phyloP scores from a whole-genome alignment of 1,284 basidiomycete species.

The Tilletiopsis washingtonensis region DNA sequence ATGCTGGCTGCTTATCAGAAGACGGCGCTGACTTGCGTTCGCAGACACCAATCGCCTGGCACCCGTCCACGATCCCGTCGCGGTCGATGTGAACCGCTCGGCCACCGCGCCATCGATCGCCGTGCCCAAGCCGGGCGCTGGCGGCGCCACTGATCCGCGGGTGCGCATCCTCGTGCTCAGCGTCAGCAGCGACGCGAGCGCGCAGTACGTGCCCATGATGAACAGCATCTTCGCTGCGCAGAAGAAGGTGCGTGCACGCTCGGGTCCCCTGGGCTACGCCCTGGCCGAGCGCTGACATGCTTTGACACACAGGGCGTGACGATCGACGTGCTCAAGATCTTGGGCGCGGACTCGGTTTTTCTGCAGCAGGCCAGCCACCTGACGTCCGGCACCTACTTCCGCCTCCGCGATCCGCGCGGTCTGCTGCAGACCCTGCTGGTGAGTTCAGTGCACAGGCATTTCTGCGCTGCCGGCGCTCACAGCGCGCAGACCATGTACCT shows the following conservation, averaged over 20 bases:
- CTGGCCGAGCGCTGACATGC: too few relatives aligned
- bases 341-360: constrained; percentile 83
- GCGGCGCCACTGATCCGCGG: constrained; percentile 51
- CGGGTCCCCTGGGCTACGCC: too few relatives aligned
- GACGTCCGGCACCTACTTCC: constrained; percentile 87
- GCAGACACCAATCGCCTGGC: not conserved
- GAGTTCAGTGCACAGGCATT: not conserved
- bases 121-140: not conserved
- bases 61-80: not conserved
- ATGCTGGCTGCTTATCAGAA: not conserved
- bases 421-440: constrained; percentile 35
- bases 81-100: not conserved
- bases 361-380: constrained; percentile 94
- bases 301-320: constrained; percentile 68
- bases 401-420: constrained; percentile 59
- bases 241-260: constrained; percentile 52
- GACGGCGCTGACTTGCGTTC: not conserved
- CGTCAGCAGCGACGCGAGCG: constrained; percentile 77
- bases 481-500: constrained; percentile 21
- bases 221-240: constrained; percentile 98
- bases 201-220: constrained; percentile 94
- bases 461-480: too few relatives aligned
- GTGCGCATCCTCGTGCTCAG: constrained; percentile 88
- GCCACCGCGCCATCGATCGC: not conserved
- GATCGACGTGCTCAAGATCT: constrained; percentile 90